phyloP scores from a whole-genome alignment of 345 rosid genomes.

The Salix koriyanagi region DNA sequence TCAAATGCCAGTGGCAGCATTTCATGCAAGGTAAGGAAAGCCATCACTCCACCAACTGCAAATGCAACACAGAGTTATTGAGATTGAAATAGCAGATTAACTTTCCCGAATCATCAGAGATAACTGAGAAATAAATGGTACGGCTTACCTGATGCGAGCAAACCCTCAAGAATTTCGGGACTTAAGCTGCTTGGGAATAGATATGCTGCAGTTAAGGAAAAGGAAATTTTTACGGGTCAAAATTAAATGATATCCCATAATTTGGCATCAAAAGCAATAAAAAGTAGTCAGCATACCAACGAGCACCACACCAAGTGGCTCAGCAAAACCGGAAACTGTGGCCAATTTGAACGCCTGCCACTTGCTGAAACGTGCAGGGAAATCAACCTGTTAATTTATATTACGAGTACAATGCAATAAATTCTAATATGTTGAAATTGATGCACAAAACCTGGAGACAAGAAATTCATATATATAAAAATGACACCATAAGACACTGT shows the following conservation, averaged over 20 bases:
- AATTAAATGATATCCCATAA: background rate
- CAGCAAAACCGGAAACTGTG: conserved; percentile 91
- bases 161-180: conserved; percentile 93
- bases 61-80: conserved; percentile 5
- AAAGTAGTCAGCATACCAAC: conserved; percentile 55
- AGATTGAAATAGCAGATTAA: background rate
- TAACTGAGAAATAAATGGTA: background rate
- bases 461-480: background rate
- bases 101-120: conserved; percentile 2
- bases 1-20: conserved; percentile 98
- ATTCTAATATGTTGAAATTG: background rate
- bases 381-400: conserved; percentile 14
- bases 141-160: conserved; percentile 78
- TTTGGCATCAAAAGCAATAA: background rate
- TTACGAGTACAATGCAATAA: background rate
- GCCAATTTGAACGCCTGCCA: conserved; percentile 99
- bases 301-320: conserved; percentile 90
- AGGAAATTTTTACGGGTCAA: background rate
- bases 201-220: conserved; percentile 59
- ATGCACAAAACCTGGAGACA: background rate
- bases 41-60: conserved; percentile 99
- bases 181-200: conserved; percentile 86
- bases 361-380: conserved; percentile 56
- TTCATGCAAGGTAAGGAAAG: conserved; percentile 92
- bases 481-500: background rate